Conservation (phyloP, 2,329 filamentous ascomycete species). For the Lachnum nothofagi region DNA sequence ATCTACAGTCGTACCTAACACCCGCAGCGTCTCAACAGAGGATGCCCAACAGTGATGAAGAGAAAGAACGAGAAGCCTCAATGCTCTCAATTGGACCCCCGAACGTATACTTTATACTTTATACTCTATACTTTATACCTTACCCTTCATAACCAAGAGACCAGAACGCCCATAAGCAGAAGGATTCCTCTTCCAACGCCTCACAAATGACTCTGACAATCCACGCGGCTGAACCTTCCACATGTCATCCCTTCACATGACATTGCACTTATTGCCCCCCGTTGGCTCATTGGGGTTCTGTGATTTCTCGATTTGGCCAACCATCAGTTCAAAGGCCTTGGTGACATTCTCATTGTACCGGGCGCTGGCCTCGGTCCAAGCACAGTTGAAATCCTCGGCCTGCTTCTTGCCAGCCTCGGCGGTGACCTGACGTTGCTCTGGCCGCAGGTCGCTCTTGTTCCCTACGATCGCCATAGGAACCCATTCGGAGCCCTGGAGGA, state of each 20-base stretch:
- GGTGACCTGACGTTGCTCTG: constrained; percentile 87
- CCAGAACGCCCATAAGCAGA: constrained; percentile 7
- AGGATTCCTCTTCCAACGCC: constrained; percentile 6
- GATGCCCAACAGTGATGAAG: too few species aligned
- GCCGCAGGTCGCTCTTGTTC: constrained; percentile 91
- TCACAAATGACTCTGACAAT: background rate
- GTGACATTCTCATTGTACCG: constrained; percentile 90
- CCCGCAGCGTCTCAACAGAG: too few species aligned
- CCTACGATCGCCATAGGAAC: constrained; percentile 92
- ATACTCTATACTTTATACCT: background rate
- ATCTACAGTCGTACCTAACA: too few species aligned
- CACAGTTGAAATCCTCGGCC: constrained; percentile 82
- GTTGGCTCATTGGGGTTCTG: constrained; percentile 84
- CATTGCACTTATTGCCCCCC: constrained; percentile 69
- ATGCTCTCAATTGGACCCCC: too few species aligned
- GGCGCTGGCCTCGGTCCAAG: constrained; percentile 91
- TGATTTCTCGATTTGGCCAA: constrained; percentile 89
- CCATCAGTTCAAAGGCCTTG: constrained; percentile 89
- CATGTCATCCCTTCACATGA: constrained; percentile 62
- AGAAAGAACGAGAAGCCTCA: too few species aligned
- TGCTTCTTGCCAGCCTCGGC: constrained; percentile 80
- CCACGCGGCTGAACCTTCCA: background rate
- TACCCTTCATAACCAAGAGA: background rate
- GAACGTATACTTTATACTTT: too few species aligned
- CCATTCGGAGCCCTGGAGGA: constrained; percentile 72